Percentiles rank a stretch among this genome's conserved stretches.
Evolutionary conservation across 768 basidiomycete species (phyloP).

Genomic region (Chalciporus piperatus): DNA sequence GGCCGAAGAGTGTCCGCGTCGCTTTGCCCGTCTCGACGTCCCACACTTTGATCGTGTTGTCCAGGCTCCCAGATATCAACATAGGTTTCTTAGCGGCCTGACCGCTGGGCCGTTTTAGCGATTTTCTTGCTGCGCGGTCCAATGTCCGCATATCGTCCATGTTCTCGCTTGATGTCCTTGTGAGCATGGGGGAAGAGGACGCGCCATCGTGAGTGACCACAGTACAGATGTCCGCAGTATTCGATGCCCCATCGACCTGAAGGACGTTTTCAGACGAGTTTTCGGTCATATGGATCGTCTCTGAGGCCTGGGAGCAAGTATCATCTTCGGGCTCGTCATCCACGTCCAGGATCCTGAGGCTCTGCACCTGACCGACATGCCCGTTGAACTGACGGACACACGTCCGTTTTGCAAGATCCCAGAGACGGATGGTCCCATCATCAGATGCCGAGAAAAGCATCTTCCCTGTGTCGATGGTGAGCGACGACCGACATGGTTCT

Average conservation of each 20-base stretch:
- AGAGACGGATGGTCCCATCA: conserved; percentile 89
- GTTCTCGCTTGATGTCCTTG: conserved; percentile 8
- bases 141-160: conserved; percentile 11
- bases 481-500: conserved; percentile 32
- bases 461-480: conserved; percentile 75
- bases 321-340: conserved; percentile 45
- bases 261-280: conserved; percentile 13
- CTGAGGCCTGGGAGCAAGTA: conserved; percentile 7
- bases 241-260: conserved; percentile 12
- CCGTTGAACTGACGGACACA: conserved; percentile 85
- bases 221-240: conserved; percentile 25
- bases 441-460: conserved; percentile 98
- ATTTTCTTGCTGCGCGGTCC: conserved; percentile 1
- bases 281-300: conserved; percentile 14
- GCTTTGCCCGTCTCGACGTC: conserved; percentile 84
- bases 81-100: conserved; percentile 52
- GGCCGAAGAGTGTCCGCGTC: conserved; percentile 85
- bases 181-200: background rate
- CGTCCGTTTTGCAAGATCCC: conserved; percentile 81
- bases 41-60: conserved; percentile 97
- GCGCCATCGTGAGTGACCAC: conserved; percentile 27
- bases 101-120: conserved; percentile 13
- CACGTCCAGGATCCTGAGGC: conserved; percentile 72
- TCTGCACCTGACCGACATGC: conserved; percentile 94
- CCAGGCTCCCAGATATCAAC: conserved; percentile 85